These are phyloP conservation scores for Noccaea caerulescens DNA, from an alignment of 345 rosid species.

Conservation along the genomic window DNA sequence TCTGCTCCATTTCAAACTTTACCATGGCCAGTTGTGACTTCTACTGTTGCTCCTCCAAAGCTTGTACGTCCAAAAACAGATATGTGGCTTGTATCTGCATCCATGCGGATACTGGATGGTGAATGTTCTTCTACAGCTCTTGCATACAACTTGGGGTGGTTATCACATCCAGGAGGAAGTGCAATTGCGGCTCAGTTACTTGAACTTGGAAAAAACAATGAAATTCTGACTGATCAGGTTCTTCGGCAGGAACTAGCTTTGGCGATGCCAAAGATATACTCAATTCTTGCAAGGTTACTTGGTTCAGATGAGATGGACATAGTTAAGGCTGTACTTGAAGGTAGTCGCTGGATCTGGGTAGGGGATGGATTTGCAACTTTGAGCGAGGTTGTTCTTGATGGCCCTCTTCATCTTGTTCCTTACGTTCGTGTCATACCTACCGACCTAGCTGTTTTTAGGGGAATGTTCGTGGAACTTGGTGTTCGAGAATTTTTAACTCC, in stretches of 20 bases:
- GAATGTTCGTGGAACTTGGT: constrained; percentile 84
- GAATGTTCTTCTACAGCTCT: constrained; percentile 92
- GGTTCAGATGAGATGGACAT: constrained; percentile 96
- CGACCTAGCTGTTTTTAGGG: constrained; percentile 88
- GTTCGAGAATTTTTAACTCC: constrained; percentile 83
- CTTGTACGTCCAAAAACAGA: constrained; percentile 81
- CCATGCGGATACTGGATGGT: constrained; percentile 94
- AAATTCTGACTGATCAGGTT: constrained; percentile 69
- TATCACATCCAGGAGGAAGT: constrained; percentile 88
- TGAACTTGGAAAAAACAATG: constrained; percentile 96
- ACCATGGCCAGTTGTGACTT: constrained; percentile 90
- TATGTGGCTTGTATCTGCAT: constrained; percentile 92
- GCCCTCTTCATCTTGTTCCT: constrained; percentile 93
- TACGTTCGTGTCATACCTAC: constrained; percentile 88
- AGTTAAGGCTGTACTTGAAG: constrained; percentile 95
- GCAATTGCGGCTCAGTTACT: constrained; percentile 95
- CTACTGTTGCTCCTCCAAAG: constrained; percentile 93
- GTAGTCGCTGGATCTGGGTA: constrained; percentile 98
- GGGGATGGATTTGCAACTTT: constrained; percentile 96
- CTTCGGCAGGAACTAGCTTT: constrained; percentile 87
- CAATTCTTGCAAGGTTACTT: constrained; percentile 67
- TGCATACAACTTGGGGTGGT: constrained; percentile 90
- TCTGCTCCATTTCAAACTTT: constrained; percentile 76
- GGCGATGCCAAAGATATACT: constrained; percentile 90
- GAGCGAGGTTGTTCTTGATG: constrained; percentile 93